phyloP scores from a whole-genome alignment of 495 filamentous ascomycete species.

The Penicillium flavigenum region DNA sequence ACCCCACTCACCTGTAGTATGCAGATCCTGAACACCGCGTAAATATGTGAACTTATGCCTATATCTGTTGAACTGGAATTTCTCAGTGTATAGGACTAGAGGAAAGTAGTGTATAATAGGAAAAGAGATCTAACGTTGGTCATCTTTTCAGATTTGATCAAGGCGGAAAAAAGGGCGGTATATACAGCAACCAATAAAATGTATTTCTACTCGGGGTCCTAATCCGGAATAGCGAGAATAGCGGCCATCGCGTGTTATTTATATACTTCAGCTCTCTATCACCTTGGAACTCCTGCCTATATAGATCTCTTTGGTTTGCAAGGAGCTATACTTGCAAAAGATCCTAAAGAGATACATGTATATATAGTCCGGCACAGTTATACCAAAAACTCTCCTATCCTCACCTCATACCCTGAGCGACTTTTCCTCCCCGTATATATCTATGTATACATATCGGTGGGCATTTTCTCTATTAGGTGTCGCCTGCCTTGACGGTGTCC shows the following conservation, averaged over 20 bases:
- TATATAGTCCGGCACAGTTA: too few species aligned
- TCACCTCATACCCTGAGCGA: too few species aligned
- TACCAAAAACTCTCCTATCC: too few species aligned
- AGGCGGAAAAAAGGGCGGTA: neutral
- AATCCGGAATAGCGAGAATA: conserved; percentile 5
- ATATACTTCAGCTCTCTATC: neutral
- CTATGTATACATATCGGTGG: too few species aligned
- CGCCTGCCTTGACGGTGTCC: too few species aligned
- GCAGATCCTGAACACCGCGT: neutral
- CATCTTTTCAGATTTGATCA: neutral
- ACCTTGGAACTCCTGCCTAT: too few species aligned
- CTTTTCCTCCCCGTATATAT: too few species aligned
- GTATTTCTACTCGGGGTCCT: conserved; percentile 8
- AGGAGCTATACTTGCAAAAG: too few species aligned
- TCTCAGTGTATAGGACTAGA: neutral
- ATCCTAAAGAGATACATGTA: too few species aligned
- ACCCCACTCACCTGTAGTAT: neutral
- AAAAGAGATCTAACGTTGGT: neutral
- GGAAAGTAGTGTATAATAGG: neutral
- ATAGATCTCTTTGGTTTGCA: neutral
- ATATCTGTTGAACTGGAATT: neutral
- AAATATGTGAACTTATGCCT: neutral
- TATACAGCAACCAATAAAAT: neutral
- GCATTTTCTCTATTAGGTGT: too few species aligned
- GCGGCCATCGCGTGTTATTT: conserved; percentile 4